phyloP scores from a whole-genome alignment of 257 asterid species.

The Capsicum baccatum region DNA sequence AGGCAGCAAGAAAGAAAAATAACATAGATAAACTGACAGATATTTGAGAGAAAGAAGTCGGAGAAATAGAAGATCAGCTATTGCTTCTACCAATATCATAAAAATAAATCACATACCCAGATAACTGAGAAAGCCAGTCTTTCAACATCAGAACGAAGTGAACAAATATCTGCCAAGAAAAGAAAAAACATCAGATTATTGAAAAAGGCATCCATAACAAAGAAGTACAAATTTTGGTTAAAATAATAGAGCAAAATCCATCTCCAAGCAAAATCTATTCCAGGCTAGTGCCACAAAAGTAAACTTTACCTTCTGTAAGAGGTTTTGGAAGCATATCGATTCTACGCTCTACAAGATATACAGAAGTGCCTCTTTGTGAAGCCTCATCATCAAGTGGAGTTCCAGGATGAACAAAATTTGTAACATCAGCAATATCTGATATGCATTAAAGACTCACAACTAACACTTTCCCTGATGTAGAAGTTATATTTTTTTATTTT shows the following conservation, averaged over 20 bases:
- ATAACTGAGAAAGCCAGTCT: conserved; percentile 96
- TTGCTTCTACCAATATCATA: neutral
- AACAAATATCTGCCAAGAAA: conserved; percentile 81
- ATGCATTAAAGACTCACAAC: conserved; percentile 55
- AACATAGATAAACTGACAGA: neutral
- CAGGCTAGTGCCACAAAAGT: neutral
- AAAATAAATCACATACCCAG: conserved; percentile 65
- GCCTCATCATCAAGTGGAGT: conserved; percentile 97
- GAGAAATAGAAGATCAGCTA: conserved; percentile 5
- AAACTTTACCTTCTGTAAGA: conserved; percentile 82
- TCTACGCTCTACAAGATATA: conserved; percentile 96
- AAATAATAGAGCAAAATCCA: neutral
- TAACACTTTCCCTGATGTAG: conserved; percentile 22
- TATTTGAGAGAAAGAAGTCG: neutral
- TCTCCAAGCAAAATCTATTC: neutral
- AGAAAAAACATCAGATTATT: conserved; percentile 22
- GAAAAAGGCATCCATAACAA: neutral
- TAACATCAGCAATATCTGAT: conserved; percentile 96
- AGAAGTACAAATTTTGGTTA: neutral
- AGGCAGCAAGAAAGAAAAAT: neutral
- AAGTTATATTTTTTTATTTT: neutral
- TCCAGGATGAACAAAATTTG: conserved; percentile 94
- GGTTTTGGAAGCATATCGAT: conserved; percentile 99
- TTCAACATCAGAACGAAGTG: conserved; percentile 92
- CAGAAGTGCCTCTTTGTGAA: conserved; percentile 97